Percentiles rank a stretch among this genome's conserved stretches.
These are phyloP conservation scores for Acacia melanoxylon DNA, from an alignment of 306 rosid genomes.

Conservation along the genomic window DNA sequence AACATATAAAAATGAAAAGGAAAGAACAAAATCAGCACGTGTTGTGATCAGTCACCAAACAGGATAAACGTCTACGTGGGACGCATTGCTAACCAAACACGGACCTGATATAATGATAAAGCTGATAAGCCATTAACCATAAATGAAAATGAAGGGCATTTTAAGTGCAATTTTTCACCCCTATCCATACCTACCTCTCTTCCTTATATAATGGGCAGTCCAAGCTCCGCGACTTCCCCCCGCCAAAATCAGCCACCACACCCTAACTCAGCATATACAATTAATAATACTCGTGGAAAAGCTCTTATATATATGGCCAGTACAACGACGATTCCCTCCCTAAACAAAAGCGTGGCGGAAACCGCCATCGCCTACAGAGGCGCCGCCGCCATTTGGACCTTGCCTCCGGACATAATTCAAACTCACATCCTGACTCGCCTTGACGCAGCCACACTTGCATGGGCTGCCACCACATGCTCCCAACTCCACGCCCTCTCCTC, in stretches of 20 bases:
- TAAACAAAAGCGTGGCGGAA: not conserved
- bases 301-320: not conserved
- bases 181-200: no score
- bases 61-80: no score
- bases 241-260: not conserved
- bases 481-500: slow-evolving; percentile 49
- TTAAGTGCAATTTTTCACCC: no score
- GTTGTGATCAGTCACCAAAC: no score
- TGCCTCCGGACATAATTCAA: slow-evolving; percentile 59
- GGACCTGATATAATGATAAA: no score
- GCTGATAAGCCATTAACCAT: no score
- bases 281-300: not conserved
- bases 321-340: not conserved
- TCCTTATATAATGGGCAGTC: not conserved
- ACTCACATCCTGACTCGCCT: slow-evolving; percentile 71
- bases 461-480: slow-evolving; percentile 54
- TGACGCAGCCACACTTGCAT: slow-evolving; percentile 63
- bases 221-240: not conserved
- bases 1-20: no score
- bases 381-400: slow-evolving; percentile 45
- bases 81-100: no score
- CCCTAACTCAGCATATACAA: not conserved
- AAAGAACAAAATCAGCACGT: no score
- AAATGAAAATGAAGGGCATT: no score
- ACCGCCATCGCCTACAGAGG: not conserved